phyloP scores from a whole-genome alignment of 331 rosid species.

The Rosa hybrid region DNA sequence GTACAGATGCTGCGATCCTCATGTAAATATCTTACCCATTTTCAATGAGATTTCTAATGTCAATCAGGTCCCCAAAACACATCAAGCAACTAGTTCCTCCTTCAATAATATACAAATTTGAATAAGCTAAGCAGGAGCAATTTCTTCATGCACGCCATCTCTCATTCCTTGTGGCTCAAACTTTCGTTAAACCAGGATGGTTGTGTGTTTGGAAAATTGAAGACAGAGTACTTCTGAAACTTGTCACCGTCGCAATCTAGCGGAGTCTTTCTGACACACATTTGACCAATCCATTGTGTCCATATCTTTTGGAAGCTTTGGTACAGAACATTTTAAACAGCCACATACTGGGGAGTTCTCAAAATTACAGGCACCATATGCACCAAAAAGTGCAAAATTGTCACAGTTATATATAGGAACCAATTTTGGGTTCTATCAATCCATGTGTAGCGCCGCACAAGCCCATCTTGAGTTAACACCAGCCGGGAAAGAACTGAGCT shows the following conservation, averaged over 20 bases:
- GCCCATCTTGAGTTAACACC: neutral
- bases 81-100: neutral
- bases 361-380: neutral
- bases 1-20: neutral
- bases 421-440: neutral
- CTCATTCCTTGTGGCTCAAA: neutral
- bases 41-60: neutral
- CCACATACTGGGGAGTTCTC: slow-evolving; percentile 4
- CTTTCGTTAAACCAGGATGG: neutral
- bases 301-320: neutral
- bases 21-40: neutral
- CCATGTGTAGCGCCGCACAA: neutral
- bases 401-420: neutral
- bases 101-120: neutral
- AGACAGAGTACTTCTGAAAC: neutral
- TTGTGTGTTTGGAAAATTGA: neutral
- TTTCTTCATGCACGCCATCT: neutral
- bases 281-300: neutral
- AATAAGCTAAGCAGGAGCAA: neutral
- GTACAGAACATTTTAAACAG: slow-evolving; percentile 2
- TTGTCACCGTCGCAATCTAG: neutral
- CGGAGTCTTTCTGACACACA: neutral
- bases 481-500: neutral
- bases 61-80: neutral
- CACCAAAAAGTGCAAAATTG: neutral